phyloP scores from a whole-genome alignment of 179 eudicot genomes.

The Carnegiea gigantea region DNA sequence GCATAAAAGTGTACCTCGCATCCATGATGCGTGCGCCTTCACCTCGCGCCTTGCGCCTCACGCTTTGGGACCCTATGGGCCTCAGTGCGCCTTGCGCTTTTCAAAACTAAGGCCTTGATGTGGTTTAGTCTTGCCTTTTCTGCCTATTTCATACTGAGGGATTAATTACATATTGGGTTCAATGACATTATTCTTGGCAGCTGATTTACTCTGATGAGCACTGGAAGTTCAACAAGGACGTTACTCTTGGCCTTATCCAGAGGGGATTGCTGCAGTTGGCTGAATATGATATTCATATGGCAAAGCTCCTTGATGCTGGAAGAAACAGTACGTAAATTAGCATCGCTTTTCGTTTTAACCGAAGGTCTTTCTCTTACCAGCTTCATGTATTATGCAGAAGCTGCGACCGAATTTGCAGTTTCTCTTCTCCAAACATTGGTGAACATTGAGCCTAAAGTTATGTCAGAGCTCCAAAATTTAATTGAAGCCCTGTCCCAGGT shows the following conservation, averaged over 20 bases:
- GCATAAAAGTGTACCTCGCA: no score
- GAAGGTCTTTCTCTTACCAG: slow-evolving; percentile 25
- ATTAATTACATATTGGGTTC: no score
- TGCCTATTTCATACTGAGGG: no score
- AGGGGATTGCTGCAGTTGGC: slow-evolving; percentile 76
- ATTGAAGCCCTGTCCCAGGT: slow-evolving; percentile 87
- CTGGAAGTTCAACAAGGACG: slow-evolving; percentile 81
- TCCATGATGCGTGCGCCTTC: no score
- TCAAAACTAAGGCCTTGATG: no score
- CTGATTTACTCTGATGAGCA: slow-evolving; percentile 91
- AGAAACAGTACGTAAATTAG: slow-evolving; percentile 70
- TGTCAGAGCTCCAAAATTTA: slow-evolving; percentile 78
- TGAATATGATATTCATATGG: slow-evolving; percentile 88
- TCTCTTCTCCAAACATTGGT: slow-evolving; percentile 70
- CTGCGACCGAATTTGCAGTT: slow-evolving; percentile 84
- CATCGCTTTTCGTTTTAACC: not conserved
- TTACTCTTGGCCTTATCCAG: slow-evolving; percentile 80
- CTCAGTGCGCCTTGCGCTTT: no score
- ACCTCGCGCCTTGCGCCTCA: no score
- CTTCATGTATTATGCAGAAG: slow-evolving; percentile 49
- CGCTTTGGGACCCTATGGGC: no score
- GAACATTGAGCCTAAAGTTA: slow-evolving; percentile 62
- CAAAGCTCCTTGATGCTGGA: slow-evolving; percentile 88
- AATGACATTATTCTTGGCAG: slow-evolving; percentile 27
- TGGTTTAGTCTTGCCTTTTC: not conserved